Base-by-base conservation (phyloP, 2,329 filamentous ascomycete genomes). In the Nemania sp. region DNA sequence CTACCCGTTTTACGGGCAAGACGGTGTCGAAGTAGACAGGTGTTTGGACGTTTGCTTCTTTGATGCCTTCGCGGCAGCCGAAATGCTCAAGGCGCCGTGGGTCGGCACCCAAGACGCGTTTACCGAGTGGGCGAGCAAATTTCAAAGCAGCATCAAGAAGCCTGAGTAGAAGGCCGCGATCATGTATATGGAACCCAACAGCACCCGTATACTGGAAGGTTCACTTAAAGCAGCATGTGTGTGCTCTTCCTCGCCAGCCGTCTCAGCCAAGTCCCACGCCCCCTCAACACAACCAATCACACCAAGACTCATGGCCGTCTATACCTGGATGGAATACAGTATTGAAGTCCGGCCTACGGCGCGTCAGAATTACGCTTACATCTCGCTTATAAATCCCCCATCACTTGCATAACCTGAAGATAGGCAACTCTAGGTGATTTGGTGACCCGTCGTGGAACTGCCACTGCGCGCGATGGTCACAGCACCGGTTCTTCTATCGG, bases 81-180 rank as follows among this genome's bases (percentile, higher is more conserved):
- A 84, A 57, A 71, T 88, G 49, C 74, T 91, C 12, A 77, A 78
- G 51, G 77, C 80, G 60, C 80, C 81, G 18, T 93, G 90, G 90
- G 76, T 83, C 2, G 87, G 83, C 0, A 75, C 82, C 48, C 80
- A 84, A 17, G 92, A 97, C 69, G 90, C 89, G 69, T 96, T 96
- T 71, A 89, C 87, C 0, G 79, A 83, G 15, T 96, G 92, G 92
- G 86, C 83, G n/a, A 79, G 78, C 11, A 83, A 81, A 63, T 87
- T 86, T 65, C 80, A 81, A 69, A 69, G 73, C 34, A 79, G 83
- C 65, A 80, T 86, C 13, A 83, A 80, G 64, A 83, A 81, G 70
- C 70, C 69, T 5, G 71, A 72, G 43, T 71, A 71, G 37, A 59
- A 60, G 29, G 37, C 11, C 10, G 18, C 10, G 20, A 12, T 17